Conservation (phyloP, 2,329 filamentous ascomycete species). For the Amauroascus niger region DNA sequence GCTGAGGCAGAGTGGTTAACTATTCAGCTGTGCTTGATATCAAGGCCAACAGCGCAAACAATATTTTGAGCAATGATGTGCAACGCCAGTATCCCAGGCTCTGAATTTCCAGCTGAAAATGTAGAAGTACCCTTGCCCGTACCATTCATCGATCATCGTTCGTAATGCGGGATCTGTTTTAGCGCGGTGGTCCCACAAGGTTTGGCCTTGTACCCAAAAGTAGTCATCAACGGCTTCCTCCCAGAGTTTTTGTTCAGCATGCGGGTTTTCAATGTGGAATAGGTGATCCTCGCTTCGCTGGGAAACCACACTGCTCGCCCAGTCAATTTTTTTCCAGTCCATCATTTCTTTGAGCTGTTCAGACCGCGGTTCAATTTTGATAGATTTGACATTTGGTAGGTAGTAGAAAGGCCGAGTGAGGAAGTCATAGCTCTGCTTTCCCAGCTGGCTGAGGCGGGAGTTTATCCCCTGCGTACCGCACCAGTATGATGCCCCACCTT, state of each 20-base stretch:
- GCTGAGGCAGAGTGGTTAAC: no score
- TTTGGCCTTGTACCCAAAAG: background rate
- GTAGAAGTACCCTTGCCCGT: background rate
- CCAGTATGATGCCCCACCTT: background rate
- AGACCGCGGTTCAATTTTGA: background rate
- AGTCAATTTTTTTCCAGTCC: background rate
- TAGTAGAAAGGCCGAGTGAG: background rate
- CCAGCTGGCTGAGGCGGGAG: background rate
- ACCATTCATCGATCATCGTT: background rate
- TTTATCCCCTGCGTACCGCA: background rate
- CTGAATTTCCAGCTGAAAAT: background rate
- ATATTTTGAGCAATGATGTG: no score
- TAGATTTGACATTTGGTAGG: background rate
- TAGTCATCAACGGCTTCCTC: background rate
- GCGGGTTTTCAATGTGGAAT: background rate
- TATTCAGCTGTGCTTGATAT: no score
- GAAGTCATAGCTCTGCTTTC: background rate
- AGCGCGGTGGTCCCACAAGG: no score
- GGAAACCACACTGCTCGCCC: background rate
- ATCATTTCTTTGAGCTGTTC: background rate
- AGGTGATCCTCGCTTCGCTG: background rate
- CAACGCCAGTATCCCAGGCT: no score
- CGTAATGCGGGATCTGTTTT: background rate
- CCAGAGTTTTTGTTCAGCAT: background rate
- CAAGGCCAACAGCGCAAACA: no score